These are phyloP conservation scores for Petunia secreta DNA, from an alignment of 257 asterid genomes.

Conservation along the genomic window DNA sequence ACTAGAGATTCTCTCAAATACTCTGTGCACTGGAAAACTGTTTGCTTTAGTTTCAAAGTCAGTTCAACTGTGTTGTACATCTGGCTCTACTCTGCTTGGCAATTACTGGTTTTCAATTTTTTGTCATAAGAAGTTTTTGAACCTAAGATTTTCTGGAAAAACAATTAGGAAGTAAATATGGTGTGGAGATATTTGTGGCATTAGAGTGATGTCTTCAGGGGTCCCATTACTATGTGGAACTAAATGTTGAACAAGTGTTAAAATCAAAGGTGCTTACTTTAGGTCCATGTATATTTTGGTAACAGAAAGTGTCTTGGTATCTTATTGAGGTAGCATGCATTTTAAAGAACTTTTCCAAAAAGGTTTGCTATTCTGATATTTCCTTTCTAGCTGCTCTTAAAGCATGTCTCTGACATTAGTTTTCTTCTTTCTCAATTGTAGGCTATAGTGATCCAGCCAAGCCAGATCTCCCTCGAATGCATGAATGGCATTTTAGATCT, in stretches of 20 bases:
- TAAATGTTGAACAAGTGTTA: background rate
- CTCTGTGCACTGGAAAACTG: background rate
- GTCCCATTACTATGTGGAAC: constrained; percentile 7
- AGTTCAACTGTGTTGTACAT: background rate
- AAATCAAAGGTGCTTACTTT: constrained; percentile 1
- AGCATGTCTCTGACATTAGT: constrained; percentile 32
- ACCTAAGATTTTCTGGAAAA: background rate
- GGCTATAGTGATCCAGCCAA: constrained; percentile 94
- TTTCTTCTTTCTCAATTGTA: constrained; percentile 39
- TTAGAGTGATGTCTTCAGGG: constrained; percentile 21
- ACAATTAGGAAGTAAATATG: constrained; percentile 9
- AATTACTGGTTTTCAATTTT: constrained; percentile 5
- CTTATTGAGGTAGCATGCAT: constrained; percentile 18
- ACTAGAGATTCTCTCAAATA: constrained; percentile 8
- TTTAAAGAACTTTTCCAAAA: background rate
- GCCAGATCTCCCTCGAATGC: constrained; percentile 85
- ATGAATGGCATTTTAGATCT: constrained; percentile 96
- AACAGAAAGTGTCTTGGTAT: constrained; percentile 5
- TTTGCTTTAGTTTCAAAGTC: background rate
- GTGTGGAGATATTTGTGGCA: background rate
- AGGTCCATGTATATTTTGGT: constrained; percentile 14
- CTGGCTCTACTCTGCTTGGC: background rate
- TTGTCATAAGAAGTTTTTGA: background rate
- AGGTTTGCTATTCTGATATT: background rate
- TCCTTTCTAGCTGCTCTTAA: background rate